Conservation (phyloP, 371 early-diverging fungal genomes). For the Rhizopus sp. region DNA sequence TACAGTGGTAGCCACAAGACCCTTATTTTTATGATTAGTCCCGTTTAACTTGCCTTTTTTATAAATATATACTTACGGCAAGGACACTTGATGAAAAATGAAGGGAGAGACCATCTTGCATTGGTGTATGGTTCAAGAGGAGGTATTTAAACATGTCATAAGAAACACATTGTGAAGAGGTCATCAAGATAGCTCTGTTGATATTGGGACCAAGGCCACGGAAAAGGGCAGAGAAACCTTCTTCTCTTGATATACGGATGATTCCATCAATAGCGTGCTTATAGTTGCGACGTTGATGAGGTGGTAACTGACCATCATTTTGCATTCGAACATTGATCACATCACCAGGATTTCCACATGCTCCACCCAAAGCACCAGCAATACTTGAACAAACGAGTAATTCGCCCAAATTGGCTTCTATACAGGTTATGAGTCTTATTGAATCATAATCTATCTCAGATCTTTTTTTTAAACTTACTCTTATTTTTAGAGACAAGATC, state of each 20-base stretch:
- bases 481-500: conserved; percentile 41
- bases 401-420: conserved; percentile 26
- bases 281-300: conserved; percentile 69
- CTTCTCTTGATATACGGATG: conserved; percentile 63
- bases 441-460: not conserved
- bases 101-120: conserved; percentile 64
- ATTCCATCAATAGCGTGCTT: conserved; percentile 79
- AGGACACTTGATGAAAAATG: conserved; percentile 79
- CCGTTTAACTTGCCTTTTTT: not conserved
- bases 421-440: conserved; percentile 22
- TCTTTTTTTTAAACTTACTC: conserved; percentile 35
- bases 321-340: conserved; percentile 86
- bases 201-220: conserved; percentile 77
- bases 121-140: conserved; percentile 57
- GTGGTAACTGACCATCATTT: conserved; percentile 77
- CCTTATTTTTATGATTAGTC: conserved; percentile 37
- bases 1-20: conserved; percentile 87
- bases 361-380: conserved; percentile 80
- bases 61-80: conserved; percentile 57
- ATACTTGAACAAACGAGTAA: conserved; percentile 65
- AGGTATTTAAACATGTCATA: conserved; percentile 75
- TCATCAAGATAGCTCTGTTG: conserved; percentile 79
- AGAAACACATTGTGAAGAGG: conserved; percentile 71
- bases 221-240: conserved; percentile 67
- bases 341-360: conserved; percentile 84